phyloP scores from a whole-genome alignment of 352 stramenopile genomes.

The Phytophthora agathidicida region DNA sequence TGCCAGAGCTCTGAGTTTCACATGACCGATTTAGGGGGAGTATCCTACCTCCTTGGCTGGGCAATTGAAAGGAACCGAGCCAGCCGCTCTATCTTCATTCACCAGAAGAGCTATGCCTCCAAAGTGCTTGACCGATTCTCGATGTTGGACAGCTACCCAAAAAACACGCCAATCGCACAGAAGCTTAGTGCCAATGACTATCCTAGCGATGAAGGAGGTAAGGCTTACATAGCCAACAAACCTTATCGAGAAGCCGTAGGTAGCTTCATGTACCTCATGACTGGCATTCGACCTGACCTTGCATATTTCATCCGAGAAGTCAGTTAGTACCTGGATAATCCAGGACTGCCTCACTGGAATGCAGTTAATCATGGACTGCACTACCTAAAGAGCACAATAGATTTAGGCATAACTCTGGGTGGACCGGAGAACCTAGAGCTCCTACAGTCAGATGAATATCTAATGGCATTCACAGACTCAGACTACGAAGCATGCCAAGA shows the following conservation, averaged over 20 bases:
- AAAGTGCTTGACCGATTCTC: neutral
- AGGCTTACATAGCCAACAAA: too few species aligned
- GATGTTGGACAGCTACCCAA: too few species aligned
- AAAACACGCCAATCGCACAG: neutral
- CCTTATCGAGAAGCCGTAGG: slow-evolving; percentile 1
- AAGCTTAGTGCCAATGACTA: neutral
- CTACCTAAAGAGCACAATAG: neutral
- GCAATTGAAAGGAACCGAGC: neutral
- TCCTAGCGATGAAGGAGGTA: neutral
- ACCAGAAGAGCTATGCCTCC: slow-evolving; percentile 8
- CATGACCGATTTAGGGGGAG: slow-evolving; percentile 11
- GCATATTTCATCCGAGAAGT: slow-evolving; percentile 2
- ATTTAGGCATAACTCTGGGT: neutral
- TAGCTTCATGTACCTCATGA: slow-evolving; percentile 12
- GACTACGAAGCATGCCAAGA: slow-evolving; percentile 8
- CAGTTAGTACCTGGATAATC: slow-evolving; percentile 4
- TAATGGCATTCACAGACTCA: slow-evolving; percentile 8
- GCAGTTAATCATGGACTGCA: neutral
- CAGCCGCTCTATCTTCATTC: neutral
- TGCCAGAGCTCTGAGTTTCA: slow-evolving; percentile 1
- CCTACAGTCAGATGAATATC: slow-evolving; percentile 9
- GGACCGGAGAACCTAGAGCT: neutral
- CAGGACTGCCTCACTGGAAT: neutral
- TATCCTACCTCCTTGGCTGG: slow-evolving; percentile 8
- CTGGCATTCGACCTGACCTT: slow-evolving; percentile 1